phyloP scores from a whole-genome alignment of 345 rosid genomes.

The Eucalyptus fibrosa region DNA sequence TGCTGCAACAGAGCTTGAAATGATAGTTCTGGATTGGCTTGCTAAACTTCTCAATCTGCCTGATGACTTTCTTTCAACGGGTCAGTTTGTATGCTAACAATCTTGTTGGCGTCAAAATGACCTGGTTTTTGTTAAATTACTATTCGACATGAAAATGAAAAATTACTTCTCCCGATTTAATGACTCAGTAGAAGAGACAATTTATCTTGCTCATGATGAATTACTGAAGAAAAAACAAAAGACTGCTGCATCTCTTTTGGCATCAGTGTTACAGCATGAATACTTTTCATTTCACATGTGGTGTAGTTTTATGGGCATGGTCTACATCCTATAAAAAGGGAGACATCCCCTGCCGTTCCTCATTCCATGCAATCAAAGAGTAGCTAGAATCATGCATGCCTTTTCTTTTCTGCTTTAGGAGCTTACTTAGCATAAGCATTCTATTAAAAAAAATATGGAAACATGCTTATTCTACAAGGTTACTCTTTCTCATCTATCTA shows the following conservation, averaged over 20 bases:
- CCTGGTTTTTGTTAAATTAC: not conserved
- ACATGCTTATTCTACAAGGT: not conserved
- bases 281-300: not conserved
- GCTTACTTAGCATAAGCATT: not conserved
- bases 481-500: not conserved
- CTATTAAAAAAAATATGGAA: not conserved
- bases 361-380: not conserved
- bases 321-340: not conserved
- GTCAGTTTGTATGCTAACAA: conserved; percentile 8
- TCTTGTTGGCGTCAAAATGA: not conserved
- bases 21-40: conserved; percentile 89
- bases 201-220: not conserved
- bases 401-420: not conserved
- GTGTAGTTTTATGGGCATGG: not conserved
- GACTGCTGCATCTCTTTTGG: not conserved
- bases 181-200: not conserved
- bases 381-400: not conserved
- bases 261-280: not conserved
- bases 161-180: not conserved
- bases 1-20: conserved; percentile 89
- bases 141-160: not conserved
- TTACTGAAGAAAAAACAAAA: not conserved
- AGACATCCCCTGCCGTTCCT: not conserved
- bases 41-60: conserved; percentile 72
- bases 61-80: conserved; percentile 54